A percentile compares a stretch with the other conserved stretches of the same genome.
Conservation (phyloP, 2,329 filamentous ascomycete genomes). For the Fusarium miscanthi region DNA sequence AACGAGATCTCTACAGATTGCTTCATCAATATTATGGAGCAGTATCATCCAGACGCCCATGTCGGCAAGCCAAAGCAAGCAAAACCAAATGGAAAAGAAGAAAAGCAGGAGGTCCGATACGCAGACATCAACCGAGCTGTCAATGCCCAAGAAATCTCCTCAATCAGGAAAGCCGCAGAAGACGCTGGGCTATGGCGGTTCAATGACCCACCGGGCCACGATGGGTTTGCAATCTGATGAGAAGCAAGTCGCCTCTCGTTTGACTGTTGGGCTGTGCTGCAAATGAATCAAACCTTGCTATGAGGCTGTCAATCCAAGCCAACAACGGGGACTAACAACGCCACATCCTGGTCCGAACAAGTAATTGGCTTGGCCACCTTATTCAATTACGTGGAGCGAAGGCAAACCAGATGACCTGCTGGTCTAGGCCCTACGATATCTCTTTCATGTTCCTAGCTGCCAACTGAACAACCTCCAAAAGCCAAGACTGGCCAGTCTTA, state of each 20-base stretch:
- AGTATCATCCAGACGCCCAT: constrained; percentile 83
- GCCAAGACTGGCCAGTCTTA: constrained; percentile 14
- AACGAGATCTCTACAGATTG: constrained; percentile 77
- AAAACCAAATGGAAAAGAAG: constrained; percentile 49
- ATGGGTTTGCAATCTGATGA: constrained; percentile 61
- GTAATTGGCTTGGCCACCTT: constrained; percentile 13
- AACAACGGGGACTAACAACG: constrained; percentile 25
- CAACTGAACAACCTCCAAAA: constrained; percentile 27
- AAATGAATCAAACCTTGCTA: constrained; percentile 7
- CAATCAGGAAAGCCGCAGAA: constrained; percentile 74
- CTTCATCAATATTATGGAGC: constrained; percentile 90
- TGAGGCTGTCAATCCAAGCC: constrained; percentile 28
- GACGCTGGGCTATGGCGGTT: constrained; percentile 83
- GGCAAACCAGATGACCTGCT: constrained; percentile 6
- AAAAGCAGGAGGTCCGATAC: constrained; percentile 70
- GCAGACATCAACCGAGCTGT: constrained; percentile 79
- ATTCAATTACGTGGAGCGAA: constrained; percentile 12
- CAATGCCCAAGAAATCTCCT: constrained; percentile 69
- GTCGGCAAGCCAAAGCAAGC: constrained; percentile 74
- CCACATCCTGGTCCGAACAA: constrained; percentile 26
- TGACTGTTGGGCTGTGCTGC: constrained; percentile 6
- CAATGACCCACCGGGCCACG: constrained; percentile 69
- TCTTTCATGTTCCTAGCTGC: constrained; percentile 14
- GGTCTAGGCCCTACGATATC: constrained; percentile 14
- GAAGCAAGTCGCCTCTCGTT: constrained; percentile 13